These are phyloP conservation scores for Neurospora crassa DNA, from an alignment of 2,329 filamentous ascomycete species.

Conservation along the genomic window DNA sequence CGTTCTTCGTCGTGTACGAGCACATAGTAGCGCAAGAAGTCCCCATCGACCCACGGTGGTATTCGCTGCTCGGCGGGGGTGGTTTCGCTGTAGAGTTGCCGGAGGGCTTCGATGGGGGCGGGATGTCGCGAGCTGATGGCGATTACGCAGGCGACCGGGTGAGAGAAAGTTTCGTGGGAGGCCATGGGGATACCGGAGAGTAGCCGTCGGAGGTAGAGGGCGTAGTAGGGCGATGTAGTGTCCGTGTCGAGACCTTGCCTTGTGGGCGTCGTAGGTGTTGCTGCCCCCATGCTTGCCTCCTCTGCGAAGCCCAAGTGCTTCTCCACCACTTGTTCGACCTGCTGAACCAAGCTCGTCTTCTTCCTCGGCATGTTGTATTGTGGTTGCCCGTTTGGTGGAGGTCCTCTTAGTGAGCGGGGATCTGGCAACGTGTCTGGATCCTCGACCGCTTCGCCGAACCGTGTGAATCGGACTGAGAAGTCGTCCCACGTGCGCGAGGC, in stretches of 20 bases:
- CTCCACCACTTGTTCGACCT: slow-evolving; percentile 74
- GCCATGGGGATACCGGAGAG: slow-evolving; percentile 70
- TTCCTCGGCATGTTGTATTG: slow-evolving; percentile 7
- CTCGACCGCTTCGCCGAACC: slow-evolving; percentile 52
- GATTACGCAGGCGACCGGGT: slow-evolving; percentile 90
- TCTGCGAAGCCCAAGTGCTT: slow-evolving; percentile 71
- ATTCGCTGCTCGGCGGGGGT: slow-evolving; percentile 64
- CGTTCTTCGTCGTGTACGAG: slow-evolving; percentile 93
- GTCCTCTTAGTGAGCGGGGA: slow-evolving; percentile 19
- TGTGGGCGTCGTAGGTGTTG: slow-evolving; percentile 28
- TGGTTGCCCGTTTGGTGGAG: slow-evolving; percentile 20
- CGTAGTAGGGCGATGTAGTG: slow-evolving; percentile 68
- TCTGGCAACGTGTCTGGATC: slow-evolving; percentile 31
- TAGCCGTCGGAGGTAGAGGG: slow-evolving; percentile 72
- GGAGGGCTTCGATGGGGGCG: slow-evolving; percentile 76
- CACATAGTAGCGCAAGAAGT: slow-evolving; percentile 93
- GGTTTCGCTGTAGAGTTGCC: slow-evolving; percentile 77
- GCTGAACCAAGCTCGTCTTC: slow-evolving; percentile 42
- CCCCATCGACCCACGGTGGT: slow-evolving; percentile 79
- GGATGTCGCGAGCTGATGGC: slow-evolving; percentile 85
- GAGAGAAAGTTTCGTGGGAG: slow-evolving; percentile 86
- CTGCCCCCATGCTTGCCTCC: slow-evolving; percentile 35
- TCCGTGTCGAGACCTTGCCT: slow-evolving; percentile 35
- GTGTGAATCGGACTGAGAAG: slow-evolving; percentile 78
- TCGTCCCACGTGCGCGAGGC: slow-evolving; percentile 78